These are phyloP conservation scores for Brettanomyces naardenensis DNA, from an alignment of 805 yeast genomes.

Conservation along the genomic window DNA sequence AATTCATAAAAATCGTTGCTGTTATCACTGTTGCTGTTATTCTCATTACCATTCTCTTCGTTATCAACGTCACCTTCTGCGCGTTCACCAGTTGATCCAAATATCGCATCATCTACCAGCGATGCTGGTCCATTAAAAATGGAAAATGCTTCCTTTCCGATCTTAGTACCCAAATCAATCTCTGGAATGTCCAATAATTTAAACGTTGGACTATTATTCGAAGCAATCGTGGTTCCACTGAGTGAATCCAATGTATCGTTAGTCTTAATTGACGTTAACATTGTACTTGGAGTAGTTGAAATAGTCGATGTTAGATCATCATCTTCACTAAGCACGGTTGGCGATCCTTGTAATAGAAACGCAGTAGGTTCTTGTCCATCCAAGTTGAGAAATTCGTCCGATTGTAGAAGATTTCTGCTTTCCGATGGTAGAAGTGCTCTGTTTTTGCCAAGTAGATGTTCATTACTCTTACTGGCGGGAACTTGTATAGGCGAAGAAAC, in stretches of 20 bases:
- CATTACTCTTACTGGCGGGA: neutral
- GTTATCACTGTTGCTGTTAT: neutral
- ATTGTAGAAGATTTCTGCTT: conserved; percentile 2
- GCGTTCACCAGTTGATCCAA: conserved; percentile 3
- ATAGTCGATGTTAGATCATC: conserved; percentile 21
- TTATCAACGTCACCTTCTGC: conserved; percentile 10
- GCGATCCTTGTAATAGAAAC: neutral
- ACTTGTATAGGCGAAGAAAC: neutral
- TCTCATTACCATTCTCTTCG: conserved; percentile 8
- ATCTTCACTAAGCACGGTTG: conserved; percentile 10
- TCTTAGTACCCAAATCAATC: neutral
- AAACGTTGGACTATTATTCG: conserved; percentile 11
- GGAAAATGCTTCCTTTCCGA: neutral
- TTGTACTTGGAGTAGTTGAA: conserved; percentile 17
- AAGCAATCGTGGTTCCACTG: conserved; percentile 15
- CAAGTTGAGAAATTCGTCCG: conserved; percentile 9
- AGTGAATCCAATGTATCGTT: conserved; percentile 22
- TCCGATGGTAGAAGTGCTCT: neutral
- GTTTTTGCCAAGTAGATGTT: neutral
- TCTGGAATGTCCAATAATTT: conserved; percentile 11
- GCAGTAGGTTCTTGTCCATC: neutral
- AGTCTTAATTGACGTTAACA: conserved; percentile 20
- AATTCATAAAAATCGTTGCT: conserved; percentile 16
- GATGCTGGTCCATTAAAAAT: conserved; percentile 1
- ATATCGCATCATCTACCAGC: conserved; percentile 3